phyloP scores from a whole-genome alignment of 805 yeast species.

The Allodekkera sacchari region DNA sequence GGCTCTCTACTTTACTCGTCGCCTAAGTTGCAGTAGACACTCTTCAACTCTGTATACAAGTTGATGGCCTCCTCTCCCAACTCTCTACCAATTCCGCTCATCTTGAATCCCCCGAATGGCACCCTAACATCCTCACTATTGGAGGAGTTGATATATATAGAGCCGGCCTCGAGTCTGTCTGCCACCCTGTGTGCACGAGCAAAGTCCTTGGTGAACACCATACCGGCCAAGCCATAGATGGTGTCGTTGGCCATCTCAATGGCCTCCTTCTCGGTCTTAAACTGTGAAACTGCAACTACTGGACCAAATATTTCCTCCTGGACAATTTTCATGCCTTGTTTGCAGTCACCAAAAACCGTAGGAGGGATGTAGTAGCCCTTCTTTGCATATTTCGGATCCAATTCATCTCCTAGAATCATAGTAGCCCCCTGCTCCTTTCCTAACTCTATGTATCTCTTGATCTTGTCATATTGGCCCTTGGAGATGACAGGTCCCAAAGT shows the following conservation, averaged over 20 bases:
- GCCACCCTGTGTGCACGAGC: constrained; percentile 46
- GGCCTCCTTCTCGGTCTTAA: constrained; percentile 61
- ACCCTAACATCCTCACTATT: constrained; percentile 57
- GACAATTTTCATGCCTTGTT: constrained; percentile 54
- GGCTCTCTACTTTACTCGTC: constrained; percentile 18
- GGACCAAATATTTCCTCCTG: constrained; percentile 88
- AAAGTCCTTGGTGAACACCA: constrained; percentile 66
- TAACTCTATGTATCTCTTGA: constrained; percentile 33
- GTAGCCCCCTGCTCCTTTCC: constrained; percentile 46
- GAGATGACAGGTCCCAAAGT: constrained; percentile 60
- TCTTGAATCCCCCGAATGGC: constrained; percentile 78
- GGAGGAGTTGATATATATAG: constrained; percentile 61
- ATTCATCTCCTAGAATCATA: constrained; percentile 29
- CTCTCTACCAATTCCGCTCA: constrained; percentile 77
- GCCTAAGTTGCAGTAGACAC: constrained; percentile 50
- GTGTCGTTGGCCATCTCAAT: constrained; percentile 61
- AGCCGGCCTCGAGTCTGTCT: constrained; percentile 52
- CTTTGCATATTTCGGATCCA: constrained; percentile 25
- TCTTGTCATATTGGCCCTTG: constrained; percentile 46
- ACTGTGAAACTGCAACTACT: constrained; percentile 62
- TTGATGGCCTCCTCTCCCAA: constrained; percentile 66
- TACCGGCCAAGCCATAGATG: constrained; percentile 74
- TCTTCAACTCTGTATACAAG: constrained; percentile 66
- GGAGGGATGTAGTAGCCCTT: constrained; percentile 68
- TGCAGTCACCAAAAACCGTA: constrained; percentile 66